These are phyloP conservation scores for Leptodermis oblonga DNA, from an alignment of 257 asterid genomes.

Conservation along the genomic window DNA sequence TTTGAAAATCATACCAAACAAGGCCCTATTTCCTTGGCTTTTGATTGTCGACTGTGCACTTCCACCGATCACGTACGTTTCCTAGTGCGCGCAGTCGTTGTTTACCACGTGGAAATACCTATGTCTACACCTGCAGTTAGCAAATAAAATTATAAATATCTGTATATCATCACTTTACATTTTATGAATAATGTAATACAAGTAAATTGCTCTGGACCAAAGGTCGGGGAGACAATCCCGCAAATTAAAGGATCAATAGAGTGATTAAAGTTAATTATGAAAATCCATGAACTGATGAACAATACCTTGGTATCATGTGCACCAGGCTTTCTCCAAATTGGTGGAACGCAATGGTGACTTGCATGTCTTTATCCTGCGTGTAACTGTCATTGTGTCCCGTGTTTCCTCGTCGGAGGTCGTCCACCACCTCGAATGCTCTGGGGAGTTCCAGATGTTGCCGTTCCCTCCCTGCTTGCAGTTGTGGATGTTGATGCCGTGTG, in stretches of 20 bases:
- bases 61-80: constrained; percentile 86
- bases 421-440: constrained; percentile 61
- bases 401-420: constrained; percentile 58
- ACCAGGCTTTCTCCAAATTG: constrained; percentile 86
- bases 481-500: constrained; percentile 68
- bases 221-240: too few relatives aligned
- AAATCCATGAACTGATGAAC: too few relatives aligned
- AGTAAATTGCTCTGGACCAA: too few relatives aligned
- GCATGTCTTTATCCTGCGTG: constrained; percentile 57
- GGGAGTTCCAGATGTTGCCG: constrained; percentile 55
- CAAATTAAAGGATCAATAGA: too few relatives aligned
- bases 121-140: constrained; percentile 74
- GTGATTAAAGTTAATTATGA: too few relatives aligned
- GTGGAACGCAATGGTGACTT: constrained; percentile 72
- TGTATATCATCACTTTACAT: too few relatives aligned
- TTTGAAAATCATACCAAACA: too few relatives aligned
- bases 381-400: constrained; percentile 62
- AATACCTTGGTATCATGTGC: constrained; percentile 95
- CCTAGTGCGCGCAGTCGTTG: constrained; percentile 88
- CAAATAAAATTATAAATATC: too few relatives aligned
- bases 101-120: constrained; percentile 89
- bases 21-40: constrained; percentile 86
- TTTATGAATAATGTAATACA: too few relatives aligned
- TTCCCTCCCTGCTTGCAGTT: constrained; percentile 54
- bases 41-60: constrained; percentile 80